These are phyloP conservation scores for Hyphopichia wangnamkhiaoensis DNA, from an alignment of 1,139 yeast species.

Conservation along the genomic window DNA sequence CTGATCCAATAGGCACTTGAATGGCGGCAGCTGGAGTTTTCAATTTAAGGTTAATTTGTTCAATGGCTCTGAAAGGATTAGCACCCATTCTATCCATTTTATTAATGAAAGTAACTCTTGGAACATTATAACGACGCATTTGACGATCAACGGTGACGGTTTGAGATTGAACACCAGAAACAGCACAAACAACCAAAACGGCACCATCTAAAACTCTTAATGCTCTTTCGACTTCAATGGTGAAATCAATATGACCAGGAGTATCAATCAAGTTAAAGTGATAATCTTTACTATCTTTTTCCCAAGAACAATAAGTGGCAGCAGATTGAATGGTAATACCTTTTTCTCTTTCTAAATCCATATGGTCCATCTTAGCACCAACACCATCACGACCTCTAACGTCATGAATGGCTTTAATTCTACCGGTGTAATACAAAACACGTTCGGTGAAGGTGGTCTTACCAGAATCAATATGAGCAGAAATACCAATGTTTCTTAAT, in stretches of 20 bases:
- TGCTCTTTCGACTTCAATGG: slow-evolving; percentile 98
- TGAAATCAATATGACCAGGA: slow-evolving; percentile 98
- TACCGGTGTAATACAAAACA: slow-evolving; percentile 92
- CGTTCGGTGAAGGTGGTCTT: slow-evolving; percentile 94
- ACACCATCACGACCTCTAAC: slow-evolving; percentile 97
- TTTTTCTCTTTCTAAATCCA: slow-evolving; percentile 92
- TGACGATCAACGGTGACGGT: slow-evolving; percentile 98
- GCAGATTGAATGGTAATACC: slow-evolving; percentile 99
- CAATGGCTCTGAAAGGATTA: slow-evolving; percentile 92
- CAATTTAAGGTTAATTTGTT: slow-evolving; percentile 82
- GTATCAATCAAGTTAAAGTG: slow-evolving; percentile 96
- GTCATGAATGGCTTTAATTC: slow-evolving; percentile 97
- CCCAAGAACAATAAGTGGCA: slow-evolving; percentile 98
- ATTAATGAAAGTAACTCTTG: slow-evolving; percentile 92
- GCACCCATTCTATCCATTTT: slow-evolving; percentile 99
- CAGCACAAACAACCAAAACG: slow-evolving; percentile 96
- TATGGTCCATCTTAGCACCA: slow-evolving; percentile 95
- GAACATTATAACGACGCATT: slow-evolving; percentile 97
- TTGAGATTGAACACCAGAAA: slow-evolving; percentile 96
- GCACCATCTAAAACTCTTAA: slow-evolving; percentile 97
- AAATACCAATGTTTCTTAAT: slow-evolving; percentile 93
- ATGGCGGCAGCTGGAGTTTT: slow-evolving; percentile 96
- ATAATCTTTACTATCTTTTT: slow-evolving; percentile 64
- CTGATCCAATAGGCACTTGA: slow-evolving; percentile 96
- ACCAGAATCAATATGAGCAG: slow-evolving; percentile 89